Evolutionary conservation across 2,329 filamentous ascomycete genomes (phyloP).

Genomic region (Colletotrichum liriopes): DNA sequence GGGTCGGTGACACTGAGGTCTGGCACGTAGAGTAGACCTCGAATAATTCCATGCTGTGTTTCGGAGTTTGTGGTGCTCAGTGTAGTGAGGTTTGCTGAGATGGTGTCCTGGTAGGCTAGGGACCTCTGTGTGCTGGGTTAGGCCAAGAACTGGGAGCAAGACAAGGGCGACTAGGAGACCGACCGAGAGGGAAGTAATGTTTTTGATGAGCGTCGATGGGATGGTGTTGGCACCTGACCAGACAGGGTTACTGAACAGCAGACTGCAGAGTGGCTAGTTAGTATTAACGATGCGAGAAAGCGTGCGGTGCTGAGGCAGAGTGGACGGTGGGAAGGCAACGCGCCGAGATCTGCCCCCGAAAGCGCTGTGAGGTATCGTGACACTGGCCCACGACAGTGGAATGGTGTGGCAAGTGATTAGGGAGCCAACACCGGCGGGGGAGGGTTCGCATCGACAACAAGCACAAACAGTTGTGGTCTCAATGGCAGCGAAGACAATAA

Average conservation of each 20-base stretch:
- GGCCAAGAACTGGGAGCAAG: constrained; percentile 9
- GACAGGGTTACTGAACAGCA: constrained; percentile 73
- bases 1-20: constrained; percentile 71
- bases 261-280: constrained; percentile 54
- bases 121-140: constrained; percentile 48
- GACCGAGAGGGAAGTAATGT: constrained; percentile 71
- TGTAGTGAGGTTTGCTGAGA: constrained; percentile 78
- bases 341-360: constrained; percentile 23
- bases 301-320: constrained; percentile 19
- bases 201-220: constrained; percentile 69
- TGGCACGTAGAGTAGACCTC: constrained; percentile 90
- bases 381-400: not conserved
- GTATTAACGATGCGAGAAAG: constrained; percentile 21
- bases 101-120: constrained; percentile 68
- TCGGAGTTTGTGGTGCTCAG: constrained; percentile 79
- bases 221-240: constrained; percentile 66
- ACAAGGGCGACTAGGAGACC: constrained; percentile 47
- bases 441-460: constrained; percentile 5
- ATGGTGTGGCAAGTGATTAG: constrained; percentile 1
- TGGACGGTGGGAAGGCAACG: constrained; percentile 16
- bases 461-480: constrained; percentile 31
- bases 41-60: constrained; percentile 73
- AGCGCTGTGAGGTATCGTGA: constrained; percentile 31
- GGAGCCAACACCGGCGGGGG: not conserved
- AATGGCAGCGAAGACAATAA: constrained; percentile 37